These are phyloP conservation scores for Solanum appendiculatum DNA, from an alignment of 257 asterid species.

Conservation along the genomic window DNA sequence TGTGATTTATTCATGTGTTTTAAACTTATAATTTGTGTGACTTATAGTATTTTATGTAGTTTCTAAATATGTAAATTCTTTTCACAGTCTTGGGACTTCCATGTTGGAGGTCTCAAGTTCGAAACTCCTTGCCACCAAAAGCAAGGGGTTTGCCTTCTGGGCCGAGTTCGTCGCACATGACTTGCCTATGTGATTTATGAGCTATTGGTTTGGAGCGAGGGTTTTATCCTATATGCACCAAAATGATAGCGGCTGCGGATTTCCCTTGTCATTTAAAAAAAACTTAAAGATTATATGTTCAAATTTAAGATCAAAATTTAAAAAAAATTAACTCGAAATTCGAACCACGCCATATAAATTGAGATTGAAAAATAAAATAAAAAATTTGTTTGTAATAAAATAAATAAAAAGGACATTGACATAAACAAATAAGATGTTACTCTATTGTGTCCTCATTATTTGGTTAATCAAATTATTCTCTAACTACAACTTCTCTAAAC, in stretches of 20 bases:
- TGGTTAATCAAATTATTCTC: background rate
- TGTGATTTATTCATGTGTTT: background rate
- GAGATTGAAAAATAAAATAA: too few relatives aligned
- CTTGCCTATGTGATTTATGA: too few relatives aligned
- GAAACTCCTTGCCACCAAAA: background rate
- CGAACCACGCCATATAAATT: background rate
- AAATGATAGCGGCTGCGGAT: too few relatives aligned
- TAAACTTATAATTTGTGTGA: background rate
- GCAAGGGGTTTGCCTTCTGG: background rate
- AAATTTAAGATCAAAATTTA: background rate
- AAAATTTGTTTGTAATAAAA: background rate
- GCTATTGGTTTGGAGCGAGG: background rate
- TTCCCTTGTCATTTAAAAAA: too few relatives aligned
- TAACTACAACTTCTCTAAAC: background rate
- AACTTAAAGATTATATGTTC: background rate
- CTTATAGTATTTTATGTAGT: background rate
- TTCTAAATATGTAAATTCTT: background rate
- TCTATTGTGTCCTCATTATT: background rate
- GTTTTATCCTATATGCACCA: background rate
- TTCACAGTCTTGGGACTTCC: background rate
- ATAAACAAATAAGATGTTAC: background rate
- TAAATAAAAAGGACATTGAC: background rate
- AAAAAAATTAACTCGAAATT: background rate
- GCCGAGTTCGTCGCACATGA: accelerated
- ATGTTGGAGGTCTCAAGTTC: background rate